Evolutionary conservation across 768 basidiomycete genomes (phyloP), one percentile per base, ranked within the genome.

Genomic region (Auricularia heimuer): DNA sequence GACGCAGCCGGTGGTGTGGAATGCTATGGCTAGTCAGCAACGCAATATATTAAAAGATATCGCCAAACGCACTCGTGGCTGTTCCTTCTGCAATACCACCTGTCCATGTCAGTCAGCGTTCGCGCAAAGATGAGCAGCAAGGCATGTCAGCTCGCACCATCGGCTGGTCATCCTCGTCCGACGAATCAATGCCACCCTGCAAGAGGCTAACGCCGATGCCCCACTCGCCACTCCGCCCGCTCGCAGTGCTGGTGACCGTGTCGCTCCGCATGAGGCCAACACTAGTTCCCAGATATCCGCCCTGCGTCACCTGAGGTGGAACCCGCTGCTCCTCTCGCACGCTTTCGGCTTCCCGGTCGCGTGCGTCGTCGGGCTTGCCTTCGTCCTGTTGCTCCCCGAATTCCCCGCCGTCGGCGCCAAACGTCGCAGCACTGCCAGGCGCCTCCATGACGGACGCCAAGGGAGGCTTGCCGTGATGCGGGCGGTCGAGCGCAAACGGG

Each of bases 371-470:
- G 11, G 62, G 29, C 67, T 29, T 62, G 37, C 69, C 73, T 39
- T 33, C 21, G 8, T 14, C 62, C 18, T 21, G 14, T 14, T 61
- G 39, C 16, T 35, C 65, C 10, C 11, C 62, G 74, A 75, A n/a
- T 67, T 68, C 63, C 72, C 75, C n/a, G 67, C 63, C 61, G 71
- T 73, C 74, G 73, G 74, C 4, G 71, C 47, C 51, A n/a, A 74
- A 66, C 6, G 75, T 61, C 3, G 66, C 39, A 7, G 8, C 66
- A 34, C 64, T 54, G 16, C 54, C 12, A 11, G 64, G 62, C 21
- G 39, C 61, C 54, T 42, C 63, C 54, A 56, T 24, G 3, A 44
- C 54, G 33, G 29, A 7, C 61, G 39, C 62, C 65, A 45, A 45
- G 21, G 3, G 29, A 21, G 39, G 39, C 39, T 42, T 42, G 29